Evolutionary conservation across 805 yeast genomes (phyloP).

Genomic region (Metschnikowia anglica): DNA sequence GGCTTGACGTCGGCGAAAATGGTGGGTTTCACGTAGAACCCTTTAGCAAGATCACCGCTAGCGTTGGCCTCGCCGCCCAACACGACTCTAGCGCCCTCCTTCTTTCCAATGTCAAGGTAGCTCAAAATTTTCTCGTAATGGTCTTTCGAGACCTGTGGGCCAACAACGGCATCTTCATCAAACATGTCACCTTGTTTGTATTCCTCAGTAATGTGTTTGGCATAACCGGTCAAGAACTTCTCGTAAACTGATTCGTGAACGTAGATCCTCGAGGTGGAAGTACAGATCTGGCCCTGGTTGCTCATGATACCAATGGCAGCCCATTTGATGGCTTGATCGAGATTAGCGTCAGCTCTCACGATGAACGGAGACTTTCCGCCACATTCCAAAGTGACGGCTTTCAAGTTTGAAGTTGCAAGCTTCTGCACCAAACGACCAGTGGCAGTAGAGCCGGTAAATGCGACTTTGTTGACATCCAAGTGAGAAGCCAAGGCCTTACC

Average conservation of each 20-base stretch:
- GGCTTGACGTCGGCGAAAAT: constrained; percentile 70
- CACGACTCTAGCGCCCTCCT: constrained; percentile 44
- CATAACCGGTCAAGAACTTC: constrained; percentile 46
- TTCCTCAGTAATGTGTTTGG: constrained; percentile 43
- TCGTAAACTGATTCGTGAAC: constrained; percentile 58
- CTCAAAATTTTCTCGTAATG: constrained; percentile 55
- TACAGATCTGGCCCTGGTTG: constrained; percentile 69
- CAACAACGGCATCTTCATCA: constrained; percentile 47
- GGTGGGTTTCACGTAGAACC: constrained; percentile 74
- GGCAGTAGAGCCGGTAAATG: constrained; percentile 65
- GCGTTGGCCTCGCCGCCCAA: constrained; percentile 43
- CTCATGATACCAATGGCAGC: constrained; percentile 62
- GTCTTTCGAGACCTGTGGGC: constrained; percentile 59
- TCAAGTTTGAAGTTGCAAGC: constrained; percentile 59
- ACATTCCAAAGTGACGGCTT: constrained; percentile 66
- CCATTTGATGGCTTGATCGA: constrained; percentile 68
- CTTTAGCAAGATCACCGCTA: constrained; percentile 43
- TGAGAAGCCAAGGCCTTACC: constrained; percentile 69
- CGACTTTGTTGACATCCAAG: constrained; percentile 54
- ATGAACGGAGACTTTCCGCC: constrained; percentile 72
- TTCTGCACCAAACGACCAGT: constrained; percentile 67
- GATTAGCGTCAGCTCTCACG: constrained; percentile 61
- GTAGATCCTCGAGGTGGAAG: constrained; percentile 62
- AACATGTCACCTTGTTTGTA: constrained; percentile 61
- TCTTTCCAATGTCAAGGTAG: constrained; percentile 44